Evolutionary conservation across 1,284 basidiomycete genomes (phyloP), one percentile per base, ranked within the genome.

Genomic region (Ceratobasidium sp.): DNA sequence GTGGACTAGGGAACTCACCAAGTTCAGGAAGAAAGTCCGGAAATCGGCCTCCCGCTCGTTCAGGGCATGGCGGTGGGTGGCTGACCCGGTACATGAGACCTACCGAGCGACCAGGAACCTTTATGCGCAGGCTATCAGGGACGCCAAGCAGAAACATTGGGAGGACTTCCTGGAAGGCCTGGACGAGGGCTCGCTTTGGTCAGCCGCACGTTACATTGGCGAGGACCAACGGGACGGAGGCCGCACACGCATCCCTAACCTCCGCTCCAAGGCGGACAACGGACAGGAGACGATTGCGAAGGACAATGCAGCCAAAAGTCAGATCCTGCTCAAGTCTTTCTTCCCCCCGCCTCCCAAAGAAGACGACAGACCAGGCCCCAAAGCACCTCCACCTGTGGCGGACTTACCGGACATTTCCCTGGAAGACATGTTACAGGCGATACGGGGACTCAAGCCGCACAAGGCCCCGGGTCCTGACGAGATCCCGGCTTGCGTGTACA

Each of bases 401-500:
- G 26, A 33, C 18, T 67, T 77, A 18, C 44, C 18, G 1, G 73
- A 42, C 1, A 20, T 78, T 44, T 56, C 72, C 12, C 9, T 56
- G 13, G 18, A 78, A 3, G 56, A 79, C 26, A 66, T 79, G 10
- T 10, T 3, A 20, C 9, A 60, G 28, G 67, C 70, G 0, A 72
- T 80, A 4, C 28, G 40, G n/a, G 33, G 56, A 3, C 46, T 81
- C 2, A 72, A 71, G 42, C 80, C 80, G 3, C 68, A 63, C 77
- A 89, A 89, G 66, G 87, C 85, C 0, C 82, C 85, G 0, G 84
- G 86, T 0, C 84, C 84, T 0, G 85, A 86, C 56, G 82, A 82
- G 0, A 82, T 86, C 4, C 83, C 86, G 0, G 88, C 88, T 71
- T 80, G 82, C 10, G 84, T 87, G 0, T 81, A 85, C 69, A 83